Conservation (phyloP, 192 early-diverging fungal genomes). For the Phlyctochytrium arcticum region DNA sequence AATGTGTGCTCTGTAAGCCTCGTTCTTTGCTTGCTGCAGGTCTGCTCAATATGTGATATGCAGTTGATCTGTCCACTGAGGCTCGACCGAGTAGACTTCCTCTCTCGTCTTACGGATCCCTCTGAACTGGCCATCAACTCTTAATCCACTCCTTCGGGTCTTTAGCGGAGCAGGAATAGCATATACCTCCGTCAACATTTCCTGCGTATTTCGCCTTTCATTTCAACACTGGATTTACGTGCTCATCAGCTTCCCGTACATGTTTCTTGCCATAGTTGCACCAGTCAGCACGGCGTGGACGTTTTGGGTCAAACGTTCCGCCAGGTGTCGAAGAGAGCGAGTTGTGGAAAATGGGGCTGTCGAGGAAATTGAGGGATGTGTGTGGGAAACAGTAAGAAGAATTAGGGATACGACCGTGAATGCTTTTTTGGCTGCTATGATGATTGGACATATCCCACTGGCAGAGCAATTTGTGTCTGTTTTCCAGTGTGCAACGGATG, state of each 20-base stretch:
- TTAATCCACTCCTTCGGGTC: no score
- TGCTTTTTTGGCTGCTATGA: slow-evolving; percentile 2
- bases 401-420: not conserved
- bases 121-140: no score
- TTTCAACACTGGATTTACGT: slow-evolving; percentile 4
- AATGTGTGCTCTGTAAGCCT: no score
- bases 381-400: not conserved
- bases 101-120: no score
- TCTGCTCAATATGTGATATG: no score
- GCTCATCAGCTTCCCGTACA: not conserved
- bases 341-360: not conserved
- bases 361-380: no score
- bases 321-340: not conserved
- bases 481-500: slow-evolving; percentile 26
- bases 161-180: no score
- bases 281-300: slow-evolving; percentile 1
- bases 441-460: slow-evolving; percentile 20
- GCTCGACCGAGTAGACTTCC: no score
- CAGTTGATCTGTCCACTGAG: no score
- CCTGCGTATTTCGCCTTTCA: slow-evolving; percentile 4
- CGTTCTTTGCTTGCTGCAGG: no score
- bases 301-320: not conserved
- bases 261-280: not conserved
- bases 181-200: no score
- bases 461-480: slow-evolving; percentile 21